phyloP scores from a whole-genome alignment of 2,329 filamentous ascomycete genomes.

The Penicillium sp. region DNA sequence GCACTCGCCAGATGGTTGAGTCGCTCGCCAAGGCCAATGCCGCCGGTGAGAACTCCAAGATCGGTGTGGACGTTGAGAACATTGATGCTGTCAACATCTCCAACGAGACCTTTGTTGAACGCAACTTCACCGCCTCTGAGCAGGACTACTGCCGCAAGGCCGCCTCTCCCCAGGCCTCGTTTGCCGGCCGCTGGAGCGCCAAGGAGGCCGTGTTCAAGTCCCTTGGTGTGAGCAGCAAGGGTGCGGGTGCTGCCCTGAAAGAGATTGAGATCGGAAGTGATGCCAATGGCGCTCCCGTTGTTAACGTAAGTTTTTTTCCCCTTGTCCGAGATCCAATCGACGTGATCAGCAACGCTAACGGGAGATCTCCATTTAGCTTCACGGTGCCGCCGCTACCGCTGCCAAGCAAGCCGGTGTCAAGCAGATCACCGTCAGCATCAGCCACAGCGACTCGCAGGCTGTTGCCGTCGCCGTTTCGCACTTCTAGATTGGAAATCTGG shows the following conservation, averaged over 20 bases:
- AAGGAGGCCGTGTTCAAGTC: conserved; percentile 99
- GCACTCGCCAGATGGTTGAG: conserved; percentile 75
- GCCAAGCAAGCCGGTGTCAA: conserved; percentile 88
- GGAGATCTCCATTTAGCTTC: conserved; percentile 63
- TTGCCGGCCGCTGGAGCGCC: conserved; percentile 93
- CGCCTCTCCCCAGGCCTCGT: conserved; percentile 80
- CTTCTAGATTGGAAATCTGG: conserved; percentile 45
- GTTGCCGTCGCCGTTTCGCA: conserved; percentile 89
- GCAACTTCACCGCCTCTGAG: conserved; percentile 88
- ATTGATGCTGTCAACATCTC: conserved; percentile 85
- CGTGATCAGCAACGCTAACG: conserved; percentile 21
- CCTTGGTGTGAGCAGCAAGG: conserved; percentile 80
- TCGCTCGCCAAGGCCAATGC: conserved; percentile 69
- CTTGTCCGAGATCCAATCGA: background rate
- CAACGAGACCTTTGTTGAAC: conserved; percentile 90
- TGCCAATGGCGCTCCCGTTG: conserved; percentile 77
- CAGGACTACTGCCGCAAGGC: conserved; percentile 83
- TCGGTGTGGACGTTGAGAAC: conserved; percentile 93
- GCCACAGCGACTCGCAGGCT: conserved; percentile 90
- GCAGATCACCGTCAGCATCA: conserved; percentile 89
- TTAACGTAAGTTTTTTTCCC: conserved; percentile 66
- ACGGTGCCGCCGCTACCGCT: conserved; percentile 78
- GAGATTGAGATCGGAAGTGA: conserved; percentile 91
- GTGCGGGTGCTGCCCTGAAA: conserved; percentile 84
- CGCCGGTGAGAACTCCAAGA: conserved; percentile 64